Conservation (phyloP, 2,329 filamentous ascomycete genomes). For the Fusarium sarcochroum region DNA sequence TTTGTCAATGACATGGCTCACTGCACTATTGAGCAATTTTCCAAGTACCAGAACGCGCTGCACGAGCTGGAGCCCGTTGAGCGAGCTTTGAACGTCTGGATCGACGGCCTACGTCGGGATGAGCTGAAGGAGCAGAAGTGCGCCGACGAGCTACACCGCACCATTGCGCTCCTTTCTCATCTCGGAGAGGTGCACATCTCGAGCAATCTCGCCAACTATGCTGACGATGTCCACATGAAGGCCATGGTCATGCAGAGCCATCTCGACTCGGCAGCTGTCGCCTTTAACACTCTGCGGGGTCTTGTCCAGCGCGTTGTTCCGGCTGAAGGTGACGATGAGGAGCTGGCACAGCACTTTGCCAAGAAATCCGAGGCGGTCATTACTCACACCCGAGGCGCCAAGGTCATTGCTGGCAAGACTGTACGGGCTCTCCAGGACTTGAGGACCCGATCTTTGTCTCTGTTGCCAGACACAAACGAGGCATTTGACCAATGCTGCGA, state of each 20-base stretch:
- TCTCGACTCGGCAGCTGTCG: constrained; percentile 81
- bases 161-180: constrained; percentile 89
- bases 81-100: constrained; percentile 87
- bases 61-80: constrained; percentile 95
- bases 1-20: constrained; percentile 85
- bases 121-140: constrained; percentile 89
- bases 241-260: constrained; percentile 83
- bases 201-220: constrained; percentile 77
- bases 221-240: constrained; percentile 84
- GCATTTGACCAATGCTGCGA: constrained; percentile 79
- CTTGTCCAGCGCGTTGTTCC: constrained; percentile 78
- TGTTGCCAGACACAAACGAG: constrained; percentile 76
- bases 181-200: constrained; percentile 85
- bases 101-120: constrained; percentile 85
- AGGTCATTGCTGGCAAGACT: constrained; percentile 85
- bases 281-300: constrained; percentile 72
- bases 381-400: constrained; percentile 83
- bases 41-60: constrained; percentile 81
- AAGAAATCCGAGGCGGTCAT: constrained; percentile 80
- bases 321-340: constrained; percentile 67
- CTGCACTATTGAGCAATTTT: constrained; percentile 84
- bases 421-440: constrained; percentile 84
- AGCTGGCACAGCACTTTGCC: constrained; percentile 75
- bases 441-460: constrained; percentile 79
- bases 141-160: constrained; percentile 83